Conservation (phyloP, 1,139 yeast genomes). For the Magnusiomyces suaveolens region DNA sequence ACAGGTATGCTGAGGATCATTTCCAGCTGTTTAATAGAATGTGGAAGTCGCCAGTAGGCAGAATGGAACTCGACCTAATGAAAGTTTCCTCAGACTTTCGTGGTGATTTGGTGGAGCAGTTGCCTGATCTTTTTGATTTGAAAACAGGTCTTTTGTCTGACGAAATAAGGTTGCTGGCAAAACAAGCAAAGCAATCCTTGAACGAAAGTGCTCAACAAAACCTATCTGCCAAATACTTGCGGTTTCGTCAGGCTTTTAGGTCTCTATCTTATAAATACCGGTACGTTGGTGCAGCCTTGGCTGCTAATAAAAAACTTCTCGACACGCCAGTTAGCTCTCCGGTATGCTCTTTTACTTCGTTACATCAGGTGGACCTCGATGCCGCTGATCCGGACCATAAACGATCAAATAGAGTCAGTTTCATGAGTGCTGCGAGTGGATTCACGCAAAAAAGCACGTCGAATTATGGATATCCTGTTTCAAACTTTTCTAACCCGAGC, state of each 20-base stretch:
- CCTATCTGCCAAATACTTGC: neutral
- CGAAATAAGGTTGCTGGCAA: neutral
- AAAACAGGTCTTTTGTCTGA: neutral
- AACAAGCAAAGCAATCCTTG: neutral
- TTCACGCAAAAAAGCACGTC: neutral
- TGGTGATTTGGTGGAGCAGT: neutral
- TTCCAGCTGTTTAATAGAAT: neutral
- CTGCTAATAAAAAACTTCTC: neutral
- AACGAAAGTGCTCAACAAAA: neutral
- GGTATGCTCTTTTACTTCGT: neutral
- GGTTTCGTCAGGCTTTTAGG: neutral
- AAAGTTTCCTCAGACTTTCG: neutral
- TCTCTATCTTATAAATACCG: neutral
- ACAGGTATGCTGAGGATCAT: neutral
- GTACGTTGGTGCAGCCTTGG: neutral
- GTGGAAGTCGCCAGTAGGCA: neutral
- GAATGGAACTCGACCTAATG: neutral
- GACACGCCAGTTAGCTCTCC: neutral
- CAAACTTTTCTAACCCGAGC: neutral
- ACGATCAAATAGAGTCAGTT: neutral
- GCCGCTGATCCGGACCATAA: neutral
- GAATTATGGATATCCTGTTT: neutral
- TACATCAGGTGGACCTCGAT: neutral
- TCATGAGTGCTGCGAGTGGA: neutral
- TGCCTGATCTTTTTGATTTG: neutral